These are phyloP conservation scores for Cyclotella distinguenda DNA, from an alignment of 108 stramenopile species.

Conservation along the genomic window DNA sequence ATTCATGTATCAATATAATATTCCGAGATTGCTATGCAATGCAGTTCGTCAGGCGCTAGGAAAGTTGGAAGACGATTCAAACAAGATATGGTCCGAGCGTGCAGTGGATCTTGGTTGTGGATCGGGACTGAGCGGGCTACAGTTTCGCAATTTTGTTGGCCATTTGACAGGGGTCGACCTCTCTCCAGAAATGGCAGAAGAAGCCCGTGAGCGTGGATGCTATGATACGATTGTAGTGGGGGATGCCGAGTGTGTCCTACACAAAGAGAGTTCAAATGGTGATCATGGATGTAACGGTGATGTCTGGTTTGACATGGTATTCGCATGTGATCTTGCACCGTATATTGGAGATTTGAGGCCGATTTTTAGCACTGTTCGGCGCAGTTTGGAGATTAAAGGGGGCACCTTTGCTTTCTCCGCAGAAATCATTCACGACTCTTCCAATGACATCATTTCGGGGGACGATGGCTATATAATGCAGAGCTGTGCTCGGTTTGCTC, in stretches of 20 bases:
- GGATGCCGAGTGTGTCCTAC: slow-evolving; percentile 51
- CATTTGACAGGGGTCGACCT: slow-evolving; percentile 66
- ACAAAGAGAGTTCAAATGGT: slow-evolving; percentile 9
- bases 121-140: slow-evolving; percentile 57
- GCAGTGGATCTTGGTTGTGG: slow-evolving; percentile 72
- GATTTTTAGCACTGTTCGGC: slow-evolving; percentile 44
- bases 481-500: slow-evolving; percentile 62
- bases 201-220: slow-evolving; percentile 58
- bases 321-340: slow-evolving; percentile 72
- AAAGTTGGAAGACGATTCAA: slow-evolving; percentile 7
- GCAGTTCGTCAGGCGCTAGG: slow-evolving; percentile 32
- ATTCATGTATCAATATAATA: slow-evolving; percentile 32
- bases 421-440: slow-evolving; percentile 51
- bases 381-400: slow-evolving; percentile 26
- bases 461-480: slow-evolving; percentile 49
- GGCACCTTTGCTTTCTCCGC: slow-evolving; percentile 66
- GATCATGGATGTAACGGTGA: slow-evolving; percentile 5
- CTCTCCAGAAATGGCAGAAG: slow-evolving; percentile 65
- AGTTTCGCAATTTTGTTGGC: slow-evolving; percentile 48
- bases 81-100: slow-evolving; percentile 32
- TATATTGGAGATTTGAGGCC: slow-evolving; percentile 58
- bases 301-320: slow-evolving; percentile 54
- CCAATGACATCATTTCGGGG: slow-evolving; percentile 3
- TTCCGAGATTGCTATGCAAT: slow-evolving; percentile 23
- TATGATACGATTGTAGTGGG: slow-evolving; percentile 57